Evolutionary conservation across 2,329 filamentous ascomycete species (phyloP), one percentile per base, ranked within the genome.

Genomic region (Pseudocercospora ulei): DNA sequence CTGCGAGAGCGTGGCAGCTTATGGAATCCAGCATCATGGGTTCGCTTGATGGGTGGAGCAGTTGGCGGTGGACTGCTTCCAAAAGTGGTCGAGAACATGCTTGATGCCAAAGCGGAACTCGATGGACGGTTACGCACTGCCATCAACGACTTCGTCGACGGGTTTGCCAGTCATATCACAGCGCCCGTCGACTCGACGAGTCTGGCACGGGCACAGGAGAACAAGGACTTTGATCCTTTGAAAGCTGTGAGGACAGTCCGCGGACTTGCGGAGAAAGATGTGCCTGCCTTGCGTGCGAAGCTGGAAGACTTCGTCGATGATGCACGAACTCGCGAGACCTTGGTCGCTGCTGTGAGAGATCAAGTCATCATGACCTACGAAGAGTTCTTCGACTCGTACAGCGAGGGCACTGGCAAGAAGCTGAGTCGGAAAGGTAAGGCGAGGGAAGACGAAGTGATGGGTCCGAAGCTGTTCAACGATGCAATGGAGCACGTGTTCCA

Each of bases 81-180:
- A 0, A 73, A 73, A 29, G 76, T 81, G 2, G 73, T 81, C 0
- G 75, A 80, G 54, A 80, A 80, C 54, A 80, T 81, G 76, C 67
- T 80, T 9, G 77, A 81, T 53, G 77, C 77, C 12, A 80, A 80
- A 60, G 75, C 73, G 7, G 76, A 81, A 56, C 66, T 81, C 0
- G 77, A 81, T 48, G 74, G 72, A 1, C 65, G 72, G 5, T 64
- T 81, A 5, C 62, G 77, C 25, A 71, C 69, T 4, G 73, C 75
- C 1, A 80, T 81, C 56, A 78, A 75, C 41, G 74, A 79, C 43
- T 78, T 81, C 48, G 78, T 76, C n/a, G 68, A 65, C 31, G 63
- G 65, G 17, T 76, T 73, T 47, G 70, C 75, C 1, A 57, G 57
- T 0, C 65, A 69, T 27, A 79, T 81, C 65, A 74, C 71, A 0